phyloP scores from a whole-genome alignment of 2,329 filamentous ascomycete species.

The Neurospora crassa region DNA sequence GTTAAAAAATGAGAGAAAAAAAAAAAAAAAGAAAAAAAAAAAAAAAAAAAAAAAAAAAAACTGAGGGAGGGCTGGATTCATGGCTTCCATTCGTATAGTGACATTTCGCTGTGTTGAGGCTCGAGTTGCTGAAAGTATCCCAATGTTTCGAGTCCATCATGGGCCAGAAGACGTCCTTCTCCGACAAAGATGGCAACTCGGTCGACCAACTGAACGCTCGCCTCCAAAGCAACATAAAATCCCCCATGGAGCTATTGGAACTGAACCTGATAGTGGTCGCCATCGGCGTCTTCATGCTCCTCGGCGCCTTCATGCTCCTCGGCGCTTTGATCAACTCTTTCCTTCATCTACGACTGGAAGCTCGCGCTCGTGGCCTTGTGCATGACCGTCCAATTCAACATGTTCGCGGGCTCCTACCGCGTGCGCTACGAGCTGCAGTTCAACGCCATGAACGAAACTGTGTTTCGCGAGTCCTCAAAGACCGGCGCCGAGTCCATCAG shows the following conservation, averaged over 20 bases:
- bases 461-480: constrained; percentile 63
- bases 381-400: constrained; percentile 43
- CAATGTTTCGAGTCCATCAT: constrained; percentile 44
- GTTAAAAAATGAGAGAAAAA: constrained; percentile 15
- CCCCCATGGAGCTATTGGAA: constrained; percentile 53
- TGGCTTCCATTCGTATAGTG: constrained; percentile 51
- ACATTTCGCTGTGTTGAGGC: constrained; percentile 52
- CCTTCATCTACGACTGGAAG: constrained; percentile 70
- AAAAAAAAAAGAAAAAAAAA: constrained; percentile 27
- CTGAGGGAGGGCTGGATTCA: constrained; percentile 47
- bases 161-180: constrained; percentile 49
- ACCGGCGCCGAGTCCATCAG: constrained; percentile 67
- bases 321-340: constrained; percentile 51
- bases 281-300: constrained; percentile 54
- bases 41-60: constrained; percentile 26
- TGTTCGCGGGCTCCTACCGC: constrained; percentile 39
- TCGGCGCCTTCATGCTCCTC: constrained; percentile 56
- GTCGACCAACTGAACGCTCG: constrained; percentile 50
- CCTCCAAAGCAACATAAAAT: constrained; percentile 45
- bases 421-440: constrained; percentile 55
- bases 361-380: constrained; percentile 58
- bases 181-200: constrained; percentile 50
- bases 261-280: constrained; percentile 53
- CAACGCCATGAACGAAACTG: constrained; percentile 55
- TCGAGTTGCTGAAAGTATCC: constrained; percentile 44